phyloP scores from a whole-genome alignment of 1,284 basidiomycete species.

The Melampsora larici-populina region DNA sequence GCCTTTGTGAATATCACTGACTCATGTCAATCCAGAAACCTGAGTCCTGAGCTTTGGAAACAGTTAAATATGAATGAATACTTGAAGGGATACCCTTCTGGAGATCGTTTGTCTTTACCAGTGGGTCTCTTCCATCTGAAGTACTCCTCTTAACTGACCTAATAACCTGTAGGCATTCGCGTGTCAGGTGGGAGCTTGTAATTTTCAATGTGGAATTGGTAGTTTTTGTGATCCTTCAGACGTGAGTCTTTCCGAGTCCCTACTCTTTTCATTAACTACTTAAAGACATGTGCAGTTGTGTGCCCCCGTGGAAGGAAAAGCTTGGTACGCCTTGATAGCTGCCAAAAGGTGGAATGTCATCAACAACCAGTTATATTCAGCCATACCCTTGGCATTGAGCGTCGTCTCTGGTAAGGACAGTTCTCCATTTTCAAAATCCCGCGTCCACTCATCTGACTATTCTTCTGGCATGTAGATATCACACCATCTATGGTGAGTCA shows the following conservation, averaged over 20 bases:
- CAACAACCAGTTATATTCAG: neutral
- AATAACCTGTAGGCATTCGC: slow-evolving; percentile 15
- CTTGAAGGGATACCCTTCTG: slow-evolving; percentile 22
- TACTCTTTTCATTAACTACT: neutral
- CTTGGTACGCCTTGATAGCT: neutral
- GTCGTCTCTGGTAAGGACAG: neutral
- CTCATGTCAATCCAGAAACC: slow-evolving; percentile 4
- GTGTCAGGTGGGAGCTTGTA: slow-evolving; percentile 10
- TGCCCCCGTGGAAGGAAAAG: neutral
- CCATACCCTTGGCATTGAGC: neutral
- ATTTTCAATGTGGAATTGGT: slow-evolving; percentile 41
- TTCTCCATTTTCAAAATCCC: too few relatives aligned
- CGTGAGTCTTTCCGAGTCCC: neutral
- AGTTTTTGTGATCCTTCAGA: slow-evolving; percentile 19
- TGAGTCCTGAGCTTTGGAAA: slow-evolving; percentile 32
- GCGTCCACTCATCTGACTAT: neutral
- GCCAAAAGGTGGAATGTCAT: neutral
- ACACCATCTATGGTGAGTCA: neutral
- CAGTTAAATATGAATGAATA: slow-evolving; percentile 33
- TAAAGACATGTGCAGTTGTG: neutral
- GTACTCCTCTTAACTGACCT: too few relatives aligned
- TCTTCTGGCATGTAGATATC: neutral
- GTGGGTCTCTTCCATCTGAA: neutral
- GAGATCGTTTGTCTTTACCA: slow-evolving; percentile 19
- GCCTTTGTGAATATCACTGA: neutral